Conservation (phyloP, 345 rosid genomes). For the Bruguiera sexangula region DNA sequence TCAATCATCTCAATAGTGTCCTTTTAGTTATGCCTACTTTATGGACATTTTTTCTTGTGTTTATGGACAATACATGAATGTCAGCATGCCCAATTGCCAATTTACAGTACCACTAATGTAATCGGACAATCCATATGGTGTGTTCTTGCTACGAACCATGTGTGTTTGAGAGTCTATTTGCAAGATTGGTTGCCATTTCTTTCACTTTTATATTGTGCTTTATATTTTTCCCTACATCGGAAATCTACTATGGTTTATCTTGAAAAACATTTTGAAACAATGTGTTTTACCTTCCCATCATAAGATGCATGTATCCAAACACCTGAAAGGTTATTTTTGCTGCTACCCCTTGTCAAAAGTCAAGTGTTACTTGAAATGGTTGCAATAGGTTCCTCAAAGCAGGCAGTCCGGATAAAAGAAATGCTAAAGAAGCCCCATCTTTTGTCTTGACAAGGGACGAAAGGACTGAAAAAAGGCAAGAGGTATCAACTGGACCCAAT, state of each 20-base stretch:
- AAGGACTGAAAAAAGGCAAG: constrained; percentile 35
- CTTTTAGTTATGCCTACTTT: neutral
- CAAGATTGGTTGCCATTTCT: too few relatives aligned
- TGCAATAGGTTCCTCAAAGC: constrained; percentile 36
- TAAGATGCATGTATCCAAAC: neutral
- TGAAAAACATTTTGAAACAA: neutral
- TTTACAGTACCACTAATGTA: too few relatives aligned
- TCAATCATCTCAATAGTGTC: neutral
- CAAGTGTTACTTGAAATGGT: constrained; percentile 17
- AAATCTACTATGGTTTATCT: too few relatives aligned
- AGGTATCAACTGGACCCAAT: constrained; percentile 31
- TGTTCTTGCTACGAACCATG: too few relatives aligned
- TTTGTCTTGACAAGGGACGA: constrained; percentile 39
- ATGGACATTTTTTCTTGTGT: neutral
- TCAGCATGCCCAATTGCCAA: neutral
- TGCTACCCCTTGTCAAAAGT: constrained; percentile 1
- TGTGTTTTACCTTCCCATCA: neutral
- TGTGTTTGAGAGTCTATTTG: too few relatives aligned
- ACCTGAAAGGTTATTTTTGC: constrained; percentile 1
- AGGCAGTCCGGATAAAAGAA: constrained; percentile 37
- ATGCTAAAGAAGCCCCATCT: constrained; percentile 45
- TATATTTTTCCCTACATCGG: neutral
- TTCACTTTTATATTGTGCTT: neutral
- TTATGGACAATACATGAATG: neutral
- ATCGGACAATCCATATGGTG: too few relatives aligned